Conservation (phyloP, 2,329 filamentous ascomycete species). For the Diaporthe citriasiana region DNA sequence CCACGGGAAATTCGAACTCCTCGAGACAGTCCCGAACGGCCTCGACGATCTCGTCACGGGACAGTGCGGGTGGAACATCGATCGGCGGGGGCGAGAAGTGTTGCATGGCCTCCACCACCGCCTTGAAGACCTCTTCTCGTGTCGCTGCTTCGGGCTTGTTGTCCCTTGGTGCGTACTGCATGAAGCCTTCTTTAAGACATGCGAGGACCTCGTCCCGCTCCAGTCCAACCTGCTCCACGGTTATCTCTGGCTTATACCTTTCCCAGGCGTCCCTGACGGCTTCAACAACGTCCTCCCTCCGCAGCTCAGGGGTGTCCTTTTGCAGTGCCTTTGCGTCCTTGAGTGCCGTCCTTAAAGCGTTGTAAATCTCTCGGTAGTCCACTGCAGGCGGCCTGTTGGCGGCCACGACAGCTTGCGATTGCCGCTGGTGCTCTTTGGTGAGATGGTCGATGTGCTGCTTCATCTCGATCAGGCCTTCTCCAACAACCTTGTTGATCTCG, state of each 20-base stretch:
- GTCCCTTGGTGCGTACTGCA: conserved; percentile 75
- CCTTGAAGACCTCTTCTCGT: conserved; percentile 86
- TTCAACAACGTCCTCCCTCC: conserved; percentile 86
- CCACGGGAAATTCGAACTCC: conserved; percentile 82
- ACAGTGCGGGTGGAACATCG: conserved; percentile 77
- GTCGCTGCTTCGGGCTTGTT: conserved; percentile 73
- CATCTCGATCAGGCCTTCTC: conserved; percentile 84
- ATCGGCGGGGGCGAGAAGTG: conserved; percentile 83
- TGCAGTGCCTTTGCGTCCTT: conserved; percentile 70
- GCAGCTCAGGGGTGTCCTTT: conserved; percentile 66
- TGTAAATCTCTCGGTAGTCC: conserved; percentile 88
- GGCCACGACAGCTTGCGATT: conserved; percentile 71
- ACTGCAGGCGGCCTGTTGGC: conserved; percentile 72
- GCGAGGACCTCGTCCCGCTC: conserved; percentile 91
- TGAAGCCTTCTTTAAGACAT: conserved; percentile 87
- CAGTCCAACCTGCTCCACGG: conserved; percentile 89
- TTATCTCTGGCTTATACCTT: conserved; percentile 92
- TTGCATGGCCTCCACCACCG: conserved; percentile 87
- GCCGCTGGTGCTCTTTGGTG: conserved; percentile 80
- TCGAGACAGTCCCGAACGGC: conserved; percentile 90
- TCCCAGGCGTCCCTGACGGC: conserved; percentile 94
- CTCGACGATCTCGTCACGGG: conserved; percentile 85
- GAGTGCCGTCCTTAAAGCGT: conserved; percentile 82
- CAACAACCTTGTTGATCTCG: conserved; percentile 82
- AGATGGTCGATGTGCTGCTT: conserved; percentile 87